Base-by-base conservation (phyloP, 176 grass and related monocot genomes). In the Saccharum officinarum region DNA sequence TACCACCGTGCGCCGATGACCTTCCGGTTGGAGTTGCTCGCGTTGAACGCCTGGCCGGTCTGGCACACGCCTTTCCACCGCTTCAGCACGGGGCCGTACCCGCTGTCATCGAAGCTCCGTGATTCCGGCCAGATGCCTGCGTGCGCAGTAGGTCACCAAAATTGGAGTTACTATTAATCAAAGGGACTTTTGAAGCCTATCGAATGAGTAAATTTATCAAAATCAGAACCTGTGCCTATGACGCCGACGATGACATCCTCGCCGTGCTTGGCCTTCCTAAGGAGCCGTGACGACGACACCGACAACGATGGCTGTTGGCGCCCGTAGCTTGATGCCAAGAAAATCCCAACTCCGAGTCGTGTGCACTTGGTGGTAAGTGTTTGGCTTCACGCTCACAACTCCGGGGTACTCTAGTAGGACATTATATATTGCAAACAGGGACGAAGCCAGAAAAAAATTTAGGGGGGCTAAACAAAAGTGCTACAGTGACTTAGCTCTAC, bases 1-100 rank as follows among this genome's bases (percentile, higher is more conserved):
- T 49, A 89, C 68, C 69, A 85, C 36, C 82, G 59, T 3, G 76
- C 82, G 8, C 81, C 87, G 45, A 88, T 83, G 50, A 88, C 46
- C 80, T 88, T 88, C 17, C 50, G 14, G 66, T 49, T 88, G 66
- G 80, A 85, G 17, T 9, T 74, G 1, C n/a, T 75, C 2, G 75
- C 3, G 2, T 38, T 34, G 3, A 89, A 89, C 0, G 20, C 30
- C 0, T 44, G 36, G 0, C 87, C 87, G 4, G 31, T 28, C 36
- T 84, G 33, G 45, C 87, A 89, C 6, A 18, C 22, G 3, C 86
- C 80, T 63, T 59, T 69, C 86, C 80, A 88, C 28, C 52, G 46
- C 0, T 28, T 45, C 4, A 82, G 76, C n/a, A 79, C 45, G 1
- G 81, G 69, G 8, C 75, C 59, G 10, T 59, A 75, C 8, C 81